A percentile compares a stretch with the other conserved stretches of the same genome.
phyloP scores from a whole-genome alignment of 1,284 basidiomycete genomes.

The Ceratobasidium theobromae region DNA sequence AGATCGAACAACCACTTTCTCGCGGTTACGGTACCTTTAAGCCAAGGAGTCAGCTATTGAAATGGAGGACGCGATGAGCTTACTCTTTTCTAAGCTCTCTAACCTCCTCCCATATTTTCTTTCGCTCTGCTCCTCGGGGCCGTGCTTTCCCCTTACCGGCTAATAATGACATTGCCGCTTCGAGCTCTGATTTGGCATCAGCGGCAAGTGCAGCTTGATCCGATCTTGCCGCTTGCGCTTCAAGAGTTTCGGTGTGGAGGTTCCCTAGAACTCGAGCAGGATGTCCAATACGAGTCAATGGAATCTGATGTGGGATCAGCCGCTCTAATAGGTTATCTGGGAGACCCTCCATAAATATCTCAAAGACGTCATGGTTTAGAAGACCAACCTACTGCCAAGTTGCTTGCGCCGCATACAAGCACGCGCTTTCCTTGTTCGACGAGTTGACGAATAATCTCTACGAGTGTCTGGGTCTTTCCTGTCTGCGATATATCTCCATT shows the following conservation, averaged over 20 bases:
- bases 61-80: conserved; percentile 37
- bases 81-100: conserved; percentile 88
- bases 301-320: conserved; percentile 51
- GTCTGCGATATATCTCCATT: conserved; percentile 47
- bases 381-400: conserved; percentile 69
- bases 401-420: conserved; percentile 88
- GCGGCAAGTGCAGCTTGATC: conserved; percentile 78
- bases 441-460: conserved; percentile 86
- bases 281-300: conserved; percentile 81
- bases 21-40: conserved; percentile 79
- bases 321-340: conserved; percentile 83
- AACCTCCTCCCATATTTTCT: conserved; percentile 90
- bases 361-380: conserved; percentile 23
- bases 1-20: conserved; percentile 76
- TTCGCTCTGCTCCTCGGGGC: conserved; percentile 70
- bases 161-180: conserved; percentile 64
- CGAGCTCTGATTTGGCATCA: conserved; percentile 84
- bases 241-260: conserved; percentile 80
- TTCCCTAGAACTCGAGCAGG: conserved; percentile 87
- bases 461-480: conserved; percentile 89
- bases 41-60: conserved; percentile 10
- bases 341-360: neutral
- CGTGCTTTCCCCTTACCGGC: conserved; percentile 76
- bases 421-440: conserved; percentile 54
- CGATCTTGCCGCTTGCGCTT: conserved; percentile 77